Percentiles rank a stretch among this genome's conserved stretches.
Conservation (phyloP, 2,329 filamentous ascomycete species). For the Ceratocystis albifundus region DNA sequence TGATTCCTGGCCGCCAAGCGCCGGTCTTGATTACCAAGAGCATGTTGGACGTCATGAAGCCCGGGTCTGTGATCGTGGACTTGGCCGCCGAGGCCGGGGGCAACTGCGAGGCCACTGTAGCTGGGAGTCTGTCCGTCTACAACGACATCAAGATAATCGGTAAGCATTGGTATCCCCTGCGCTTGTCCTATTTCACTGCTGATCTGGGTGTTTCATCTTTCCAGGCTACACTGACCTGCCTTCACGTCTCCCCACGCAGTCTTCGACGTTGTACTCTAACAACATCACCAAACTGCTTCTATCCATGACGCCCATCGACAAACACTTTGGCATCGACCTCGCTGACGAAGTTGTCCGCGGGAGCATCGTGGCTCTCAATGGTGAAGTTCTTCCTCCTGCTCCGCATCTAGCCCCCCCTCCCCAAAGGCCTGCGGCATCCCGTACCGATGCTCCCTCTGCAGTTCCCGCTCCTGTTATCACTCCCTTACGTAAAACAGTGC, state of each 20-base stretch:
- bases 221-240: conserved; percentile 74
- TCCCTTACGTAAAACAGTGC: conserved; percentile 67
- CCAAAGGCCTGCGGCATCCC: conserved; percentile 27
- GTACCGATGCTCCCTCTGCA: conserved; percentile 36
- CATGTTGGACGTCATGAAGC: conserved; percentile 77
- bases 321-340: conserved; percentile 68
- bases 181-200: neutral
- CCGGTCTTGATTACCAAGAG: conserved; percentile 73
- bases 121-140: conserved; percentile 57
- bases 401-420: conserved; percentile 54
- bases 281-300: conserved; percentile 84
- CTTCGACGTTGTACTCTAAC: conserved; percentile 83
- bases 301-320: conserved; percentile 67
- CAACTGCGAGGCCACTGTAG: conserved; percentile 72
- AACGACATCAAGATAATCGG: conserved; percentile 77
- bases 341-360: conserved; percentile 77
- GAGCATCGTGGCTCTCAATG: conserved; percentile 69
- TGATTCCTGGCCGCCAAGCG: conserved; percentile 74
- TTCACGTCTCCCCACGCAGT: conserved; percentile 75
- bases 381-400: conserved; percentile 62
- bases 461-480: conserved; percentile 56
- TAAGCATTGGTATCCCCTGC: conserved; percentile 30
- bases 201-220: neutral
- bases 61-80: conserved; percentile 79
- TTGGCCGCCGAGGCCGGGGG: conserved; percentile 78